phyloP scores from a whole-genome alignment of 306 rosid species.

The Ammopiptanthus mongolicus region DNA sequence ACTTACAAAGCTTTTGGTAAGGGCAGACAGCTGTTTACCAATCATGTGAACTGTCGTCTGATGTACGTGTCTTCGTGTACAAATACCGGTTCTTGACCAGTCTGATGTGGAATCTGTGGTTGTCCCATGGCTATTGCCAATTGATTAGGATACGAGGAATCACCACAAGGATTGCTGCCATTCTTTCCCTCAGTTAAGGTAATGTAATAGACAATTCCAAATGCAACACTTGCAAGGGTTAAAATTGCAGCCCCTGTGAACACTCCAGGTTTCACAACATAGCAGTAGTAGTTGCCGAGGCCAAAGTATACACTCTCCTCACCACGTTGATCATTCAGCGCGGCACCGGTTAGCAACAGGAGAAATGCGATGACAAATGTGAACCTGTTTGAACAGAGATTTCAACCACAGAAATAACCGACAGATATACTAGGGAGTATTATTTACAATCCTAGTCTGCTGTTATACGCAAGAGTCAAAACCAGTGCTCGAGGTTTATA shows the following conservation, averaged over 20 bases:
- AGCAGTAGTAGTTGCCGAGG: constrained; percentile 62
- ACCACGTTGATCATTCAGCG: constrained; percentile 51
- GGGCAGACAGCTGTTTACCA: background rate
- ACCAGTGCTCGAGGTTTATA: constrained; percentile 1
- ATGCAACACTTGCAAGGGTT: constrained; percentile 51
- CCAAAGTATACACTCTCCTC: constrained; percentile 50
- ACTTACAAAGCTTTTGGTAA: background rate
- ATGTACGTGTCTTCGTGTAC: constrained; percentile 88
- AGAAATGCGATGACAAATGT: constrained; percentile 60
- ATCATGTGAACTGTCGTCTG: constrained; percentile 81
- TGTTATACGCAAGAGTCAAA: constrained; percentile 29
- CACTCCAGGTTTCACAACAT: constrained; percentile 78
- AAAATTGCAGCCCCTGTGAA: constrained; percentile 61
- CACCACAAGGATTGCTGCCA: constrained; percentile 22
- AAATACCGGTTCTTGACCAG: constrained; percentile 61
- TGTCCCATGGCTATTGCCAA: constrained; percentile 84
- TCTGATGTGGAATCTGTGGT: constrained; percentile 64
- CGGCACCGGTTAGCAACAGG: constrained; percentile 67
- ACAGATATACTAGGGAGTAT: background rate
- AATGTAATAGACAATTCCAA: constrained; percentile 61
- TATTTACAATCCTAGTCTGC: constrained; percentile 15
- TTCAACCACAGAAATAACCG: background rate
- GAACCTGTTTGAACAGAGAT: constrained; percentile 55
- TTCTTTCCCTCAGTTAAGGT: constrained; percentile 42
- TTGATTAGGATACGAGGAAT: constrained; percentile 40